Percentiles rank a stretch among this genome's conserved stretches.
phyloP scores from a whole-genome alignment of 2,329 filamentous ascomycete species.

The Leptographium procerum region DNA sequence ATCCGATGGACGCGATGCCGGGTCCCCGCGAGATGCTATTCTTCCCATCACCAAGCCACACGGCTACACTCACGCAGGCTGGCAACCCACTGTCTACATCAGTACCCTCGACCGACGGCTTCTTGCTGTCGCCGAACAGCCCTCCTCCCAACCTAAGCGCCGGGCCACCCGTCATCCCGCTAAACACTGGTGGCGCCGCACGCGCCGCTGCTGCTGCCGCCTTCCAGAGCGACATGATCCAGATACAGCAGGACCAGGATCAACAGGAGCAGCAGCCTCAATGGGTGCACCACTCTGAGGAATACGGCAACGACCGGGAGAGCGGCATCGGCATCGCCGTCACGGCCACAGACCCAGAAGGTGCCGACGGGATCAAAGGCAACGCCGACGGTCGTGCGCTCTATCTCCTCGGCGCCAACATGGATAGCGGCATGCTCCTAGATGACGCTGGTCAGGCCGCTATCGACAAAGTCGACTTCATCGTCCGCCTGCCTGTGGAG shows the following conservation, averaged over 20 bases:
- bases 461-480: slow-evolving; percentile 47
- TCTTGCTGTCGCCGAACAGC: neutral
- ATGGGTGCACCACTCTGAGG: slow-evolving; percentile 30
- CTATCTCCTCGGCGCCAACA: slow-evolving; percentile 11
- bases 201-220: slow-evolving; percentile 47
- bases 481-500: slow-evolving; percentile 43
- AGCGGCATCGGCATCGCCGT: slow-evolving; percentile 53
- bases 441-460: slow-evolving; percentile 18
- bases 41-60: slow-evolving; percentile 2
- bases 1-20: slow-evolving; percentile 22
- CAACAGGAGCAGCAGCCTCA: slow-evolving; percentile 22
- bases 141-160: slow-evolving; percentile 34
- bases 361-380: slow-evolving; percentile 18
- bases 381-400: slow-evolving; percentile 23
- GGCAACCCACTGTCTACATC: neutral
- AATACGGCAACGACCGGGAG: slow-evolving; percentile 45
- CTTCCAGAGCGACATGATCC: slow-evolving; percentile 30
- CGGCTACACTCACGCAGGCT: neutral
- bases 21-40: slow-evolving; percentile 23
- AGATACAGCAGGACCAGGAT: slow-evolving; percentile 8
- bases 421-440: neutral
- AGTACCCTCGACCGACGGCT: slow-evolving; percentile 7
- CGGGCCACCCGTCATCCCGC: slow-evolving; percentile 49
- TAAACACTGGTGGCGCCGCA: slow-evolving; percentile 47
- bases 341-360: slow-evolving; percentile 27